Percentiles rank a stretch among this genome's conserved stretches.
phyloP scores from a whole-genome alignment of 345 rosid genomes.

The Eucalyptus virginea region DNA sequence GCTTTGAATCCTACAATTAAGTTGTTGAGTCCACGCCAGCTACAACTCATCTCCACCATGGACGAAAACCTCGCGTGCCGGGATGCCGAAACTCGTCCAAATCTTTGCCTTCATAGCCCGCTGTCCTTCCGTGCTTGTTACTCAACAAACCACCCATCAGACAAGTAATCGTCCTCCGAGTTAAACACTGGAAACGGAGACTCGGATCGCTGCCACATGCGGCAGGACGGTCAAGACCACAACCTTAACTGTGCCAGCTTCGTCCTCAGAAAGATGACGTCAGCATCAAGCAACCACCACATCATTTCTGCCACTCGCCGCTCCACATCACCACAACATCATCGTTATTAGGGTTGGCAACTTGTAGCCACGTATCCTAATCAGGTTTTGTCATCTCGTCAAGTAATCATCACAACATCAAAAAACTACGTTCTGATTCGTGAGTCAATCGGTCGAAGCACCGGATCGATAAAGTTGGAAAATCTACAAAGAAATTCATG shows the following conservation, averaged over 20 bases:
- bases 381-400: not conserved
- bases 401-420: not conserved
- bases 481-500: too few species aligned
- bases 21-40: too few species aligned
- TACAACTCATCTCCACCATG: too few species aligned
- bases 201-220: too few species aligned
- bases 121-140: too few species aligned
- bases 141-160: not conserved
- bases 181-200: not conserved
- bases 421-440: accelerated
- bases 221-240: too few species aligned
- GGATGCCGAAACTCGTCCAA: not conserved
- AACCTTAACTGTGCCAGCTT: not conserved
- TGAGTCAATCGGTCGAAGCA: not conserved
- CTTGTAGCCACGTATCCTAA: not conserved
- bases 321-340: not conserved
- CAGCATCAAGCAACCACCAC: not conserved
- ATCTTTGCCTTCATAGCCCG: not conserved
- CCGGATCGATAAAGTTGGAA: not conserved
- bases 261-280: not conserved
- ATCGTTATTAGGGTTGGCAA: not conserved
- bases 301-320: not conserved
- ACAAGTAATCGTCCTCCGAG: not conserved
- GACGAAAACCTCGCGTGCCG: not conserved
- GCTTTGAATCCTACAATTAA: too few species aligned